Conservation (phyloP, 108 stramenopile species). For the Skeletonema grethae region DNA sequence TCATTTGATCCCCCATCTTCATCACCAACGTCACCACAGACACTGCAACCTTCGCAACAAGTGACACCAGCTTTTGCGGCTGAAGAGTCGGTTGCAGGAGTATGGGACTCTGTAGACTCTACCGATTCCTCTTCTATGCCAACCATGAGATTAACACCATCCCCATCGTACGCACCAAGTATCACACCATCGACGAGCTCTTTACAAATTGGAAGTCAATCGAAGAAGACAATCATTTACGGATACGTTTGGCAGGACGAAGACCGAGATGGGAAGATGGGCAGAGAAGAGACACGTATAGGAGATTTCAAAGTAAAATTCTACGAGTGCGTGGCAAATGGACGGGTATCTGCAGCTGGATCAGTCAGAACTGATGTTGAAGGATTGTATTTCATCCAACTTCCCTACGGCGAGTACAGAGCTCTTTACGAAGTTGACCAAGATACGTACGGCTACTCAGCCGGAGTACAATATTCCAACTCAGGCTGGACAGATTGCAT, state of each 20-base stretch:
- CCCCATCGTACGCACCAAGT: neutral
- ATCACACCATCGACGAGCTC: neutral
- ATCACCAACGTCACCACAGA: slow-evolving; percentile 29
- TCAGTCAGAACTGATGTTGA: slow-evolving; percentile 14
- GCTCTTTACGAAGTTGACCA: slow-evolving; percentile 26
- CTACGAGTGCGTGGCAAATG: slow-evolving; percentile 4
- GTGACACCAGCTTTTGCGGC: neutral
- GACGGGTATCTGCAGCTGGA: neutral
- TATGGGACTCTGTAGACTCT: neutral
- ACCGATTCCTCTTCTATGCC: neutral
- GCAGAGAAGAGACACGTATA: slow-evolving; percentile 20
- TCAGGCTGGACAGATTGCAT: slow-evolving; percentile 40
- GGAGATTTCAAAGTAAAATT: slow-evolving; percentile 26
- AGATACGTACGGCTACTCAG: slow-evolving; percentile 18
- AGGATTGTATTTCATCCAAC: slow-evolving; percentile 36
- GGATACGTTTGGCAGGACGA: slow-evolving; percentile 41
- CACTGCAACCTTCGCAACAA: slow-evolving; percentile 6
- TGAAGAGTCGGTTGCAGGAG: neutral
- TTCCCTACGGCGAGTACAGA: slow-evolving; percentile 19
- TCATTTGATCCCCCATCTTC: slow-evolving; percentile 68
- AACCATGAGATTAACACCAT: neutral
- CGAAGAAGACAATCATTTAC: neutral
- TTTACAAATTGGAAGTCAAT: neutral
- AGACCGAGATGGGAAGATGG: slow-evolving; percentile 23
- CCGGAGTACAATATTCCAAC: slow-evolving; percentile 13